Evolutionary conservation across 2,329 filamentous ascomycete genomes (phyloP).

Genomic region (Fusarium nanum): DNA sequence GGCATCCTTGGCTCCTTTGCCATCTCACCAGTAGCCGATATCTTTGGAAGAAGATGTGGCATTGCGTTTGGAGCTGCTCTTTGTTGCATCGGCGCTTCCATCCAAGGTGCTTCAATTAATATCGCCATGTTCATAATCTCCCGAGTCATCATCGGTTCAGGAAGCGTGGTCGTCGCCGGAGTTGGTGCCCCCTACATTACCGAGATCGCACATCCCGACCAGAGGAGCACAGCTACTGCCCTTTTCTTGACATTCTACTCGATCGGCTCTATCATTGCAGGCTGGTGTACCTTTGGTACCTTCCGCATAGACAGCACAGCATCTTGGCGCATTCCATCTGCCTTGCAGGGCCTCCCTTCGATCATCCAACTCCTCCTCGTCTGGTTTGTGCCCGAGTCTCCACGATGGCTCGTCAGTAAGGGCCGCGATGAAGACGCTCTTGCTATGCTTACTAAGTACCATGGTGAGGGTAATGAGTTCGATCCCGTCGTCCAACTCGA

Average conservation of each 20-base stretch:
- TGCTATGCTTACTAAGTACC: not conserved
- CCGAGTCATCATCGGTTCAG: not conserved
- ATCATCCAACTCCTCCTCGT: not conserved
- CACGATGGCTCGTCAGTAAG: not conserved
- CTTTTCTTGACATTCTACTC: slow-evolving; percentile 6
- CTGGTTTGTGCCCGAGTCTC: not conserved
- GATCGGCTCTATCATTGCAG: not conserved
- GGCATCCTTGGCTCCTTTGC: not conserved
- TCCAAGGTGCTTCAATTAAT: not conserved
- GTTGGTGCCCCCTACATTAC: slow-evolving; percentile 5
- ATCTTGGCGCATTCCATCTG: not conserved
- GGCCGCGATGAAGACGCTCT: not conserved
- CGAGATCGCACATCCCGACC: not conserved
- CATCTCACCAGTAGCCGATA: not conserved
- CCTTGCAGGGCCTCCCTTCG: not conserved
- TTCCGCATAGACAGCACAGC: not conserved
- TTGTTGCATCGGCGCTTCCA: not conserved
- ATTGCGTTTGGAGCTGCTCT: not conserved
- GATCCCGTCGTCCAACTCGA: slow-evolving; percentile 1
- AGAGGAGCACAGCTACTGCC: not conserved
- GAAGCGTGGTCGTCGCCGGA: not conserved
- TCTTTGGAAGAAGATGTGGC: not conserved
- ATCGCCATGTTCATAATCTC: slow-evolving; percentile 11
- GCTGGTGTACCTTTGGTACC: slow-evolving; percentile 3
- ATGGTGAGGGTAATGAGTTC: not conserved